Evolutionary conservation across 2,329 filamentous ascomycete genomes (phyloP).

Genomic region (Paracorniculantispora psalliotae): DNA sequence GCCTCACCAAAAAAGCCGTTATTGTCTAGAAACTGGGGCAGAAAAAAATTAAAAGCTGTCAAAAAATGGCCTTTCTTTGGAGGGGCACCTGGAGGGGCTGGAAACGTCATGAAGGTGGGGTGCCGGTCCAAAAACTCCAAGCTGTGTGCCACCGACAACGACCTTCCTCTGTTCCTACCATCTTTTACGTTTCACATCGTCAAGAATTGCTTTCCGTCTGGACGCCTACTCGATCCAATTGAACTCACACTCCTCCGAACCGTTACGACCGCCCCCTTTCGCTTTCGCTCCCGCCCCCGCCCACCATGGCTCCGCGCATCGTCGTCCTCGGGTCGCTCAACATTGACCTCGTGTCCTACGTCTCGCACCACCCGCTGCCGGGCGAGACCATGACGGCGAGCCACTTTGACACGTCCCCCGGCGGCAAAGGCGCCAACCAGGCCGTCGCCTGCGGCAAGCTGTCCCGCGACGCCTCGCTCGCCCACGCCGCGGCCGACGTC

Average conservation of each 20-base stretch:
- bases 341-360: slow-evolving; percentile 86
- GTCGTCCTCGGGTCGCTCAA: slow-evolving; percentile 90
- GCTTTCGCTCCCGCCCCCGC: neutral
- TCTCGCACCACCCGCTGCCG: slow-evolving; percentile 72
- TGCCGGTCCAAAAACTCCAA: neutral
- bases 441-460: slow-evolving; percentile 83
- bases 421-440: slow-evolving; percentile 95
- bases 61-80: neutral
- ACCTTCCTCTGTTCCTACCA: neutral
- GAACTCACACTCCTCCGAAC: too few species aligned
- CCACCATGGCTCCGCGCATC: slow-evolving; percentile 48
- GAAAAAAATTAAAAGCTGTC: neutral
- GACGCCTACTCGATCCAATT: too few species aligned
- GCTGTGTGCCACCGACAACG: neutral
- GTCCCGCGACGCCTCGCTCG: slow-evolving; percentile 48
- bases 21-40: neutral
- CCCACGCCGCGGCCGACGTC: slow-evolving; percentile 40
- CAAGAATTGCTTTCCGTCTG: too few species aligned
- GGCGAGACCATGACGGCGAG: slow-evolving; percentile 84
- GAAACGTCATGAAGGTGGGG: neutral
- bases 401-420: slow-evolving; percentile 73
- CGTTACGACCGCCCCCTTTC: slow-evolving; percentile 17
- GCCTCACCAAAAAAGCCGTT: neutral
- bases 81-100: neutral
- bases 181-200: neutral